Base-by-base conservation (phyloP, 805 yeast genomes). In the Helenozyma baotianmanensis region DNA sequence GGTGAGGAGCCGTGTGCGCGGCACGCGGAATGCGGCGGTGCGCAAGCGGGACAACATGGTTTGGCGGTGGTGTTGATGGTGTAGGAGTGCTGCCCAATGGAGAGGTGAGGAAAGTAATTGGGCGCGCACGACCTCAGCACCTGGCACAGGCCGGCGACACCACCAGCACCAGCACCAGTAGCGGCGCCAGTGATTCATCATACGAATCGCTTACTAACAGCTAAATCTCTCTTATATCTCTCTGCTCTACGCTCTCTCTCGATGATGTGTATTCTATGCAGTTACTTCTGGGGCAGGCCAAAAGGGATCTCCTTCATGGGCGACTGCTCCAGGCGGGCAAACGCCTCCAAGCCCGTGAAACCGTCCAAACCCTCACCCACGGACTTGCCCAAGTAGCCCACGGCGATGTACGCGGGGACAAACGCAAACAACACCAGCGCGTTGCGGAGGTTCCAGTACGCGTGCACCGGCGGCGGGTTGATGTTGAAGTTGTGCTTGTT, bases 391-490 rank as follows among this genome's bases (percentile, higher is more conserved):
- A 56, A 36, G 46, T 60, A 63, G 9, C 63, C 65, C 8, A 56
- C 60, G 16, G 52, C 54, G 27, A 64, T 41, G 40, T 54, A 61
- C 10, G 62, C 26, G 9, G 72, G 72, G 25, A 62, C 51, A 33
- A 63, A 60, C 21, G 65, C 68, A 28, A 64, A 40, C 30, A 63
- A 48, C 21, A 63, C 55, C 17, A 56, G 47, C 28, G 60, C 51
- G 48, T 65, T 64, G 37, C 62, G 55, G 42, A 50, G 47, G 44
- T 57, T 62, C 72, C 72, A 66, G 54, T 66, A 66, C 40, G 58
- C 60, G 43, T 66, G 72, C 31, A 62, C 65, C 31, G 64, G 71
- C 25, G 72, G 72, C 22, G 72, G 72, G 36, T 53, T 53, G 38
- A 54, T 57, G 51, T 66, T 58, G 53, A 66, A 66, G 49, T 61